Conservation (phyloP, 108 stramenopile species). For the Skeletonema marinoi region DNA sequence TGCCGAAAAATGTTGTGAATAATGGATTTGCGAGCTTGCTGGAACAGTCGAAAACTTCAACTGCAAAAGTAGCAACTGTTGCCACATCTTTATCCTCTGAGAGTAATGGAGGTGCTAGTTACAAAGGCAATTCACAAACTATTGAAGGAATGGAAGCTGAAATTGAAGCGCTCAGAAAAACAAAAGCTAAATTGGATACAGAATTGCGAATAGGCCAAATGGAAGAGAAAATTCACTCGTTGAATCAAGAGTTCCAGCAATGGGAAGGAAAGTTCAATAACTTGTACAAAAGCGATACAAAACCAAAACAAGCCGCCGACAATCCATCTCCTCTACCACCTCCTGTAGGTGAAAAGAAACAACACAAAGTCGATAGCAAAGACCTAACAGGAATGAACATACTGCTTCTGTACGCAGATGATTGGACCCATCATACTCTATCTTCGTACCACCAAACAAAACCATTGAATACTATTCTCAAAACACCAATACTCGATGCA, state of each 20-base stretch:
- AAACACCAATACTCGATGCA: constrained; percentile 69
- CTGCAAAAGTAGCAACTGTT: background rate
- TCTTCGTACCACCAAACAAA: constrained; percentile 37
- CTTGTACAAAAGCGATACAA: background rate
- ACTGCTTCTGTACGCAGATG: constrained; percentile 48
- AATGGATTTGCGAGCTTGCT: constrained; percentile 15
- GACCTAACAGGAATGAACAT: constrained; percentile 36
- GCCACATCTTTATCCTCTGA: too few relatives aligned
- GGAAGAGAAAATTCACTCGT: constrained; percentile 4
- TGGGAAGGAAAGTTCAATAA: background rate
- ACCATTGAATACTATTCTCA: constrained; percentile 33
- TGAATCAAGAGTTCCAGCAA: background rate
- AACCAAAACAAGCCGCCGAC: background rate
- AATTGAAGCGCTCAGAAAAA: background rate
- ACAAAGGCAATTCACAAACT: background rate
- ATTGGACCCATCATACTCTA: constrained; percentile 51
- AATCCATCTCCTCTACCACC: too few relatives aligned
- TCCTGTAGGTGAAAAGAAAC: background rate
- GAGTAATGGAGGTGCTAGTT: background rate
- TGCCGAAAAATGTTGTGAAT: background rate
- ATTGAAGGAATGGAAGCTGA: background rate
- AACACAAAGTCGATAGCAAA: constrained; percentile 10
- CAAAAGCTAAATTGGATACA: background rate
- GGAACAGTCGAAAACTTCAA: constrained; percentile 8
- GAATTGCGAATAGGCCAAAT: background rate